phyloP scores from a whole-genome alignment of 2,329 filamentous ascomycete species.

The Aspergillus sp. region DNA sequence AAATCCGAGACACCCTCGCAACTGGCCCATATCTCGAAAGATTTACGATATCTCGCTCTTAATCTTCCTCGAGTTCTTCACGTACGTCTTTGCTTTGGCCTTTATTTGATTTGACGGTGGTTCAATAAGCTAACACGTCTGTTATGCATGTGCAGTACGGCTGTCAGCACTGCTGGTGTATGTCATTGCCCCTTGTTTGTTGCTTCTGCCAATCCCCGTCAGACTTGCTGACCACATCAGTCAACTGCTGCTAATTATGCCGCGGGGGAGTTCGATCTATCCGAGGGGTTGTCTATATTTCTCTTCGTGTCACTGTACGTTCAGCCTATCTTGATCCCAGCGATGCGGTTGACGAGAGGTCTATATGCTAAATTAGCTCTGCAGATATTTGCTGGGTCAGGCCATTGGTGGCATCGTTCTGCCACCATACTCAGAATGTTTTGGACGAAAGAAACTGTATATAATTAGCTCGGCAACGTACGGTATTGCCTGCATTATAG shows the following conservation, averaged over 20 bases:
- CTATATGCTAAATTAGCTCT: background rate
- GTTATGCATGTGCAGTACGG: constrained; percentile 25
- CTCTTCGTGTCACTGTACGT: constrained; percentile 27
- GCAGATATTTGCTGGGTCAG: constrained; percentile 37
- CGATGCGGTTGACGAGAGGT: background rate
- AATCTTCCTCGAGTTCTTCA: constrained; percentile 30
- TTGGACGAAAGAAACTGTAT: constrained; percentile 40
- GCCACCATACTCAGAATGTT: constrained; percentile 39
- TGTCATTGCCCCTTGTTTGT: constrained; percentile 15
- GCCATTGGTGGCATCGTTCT: constrained; percentile 35
- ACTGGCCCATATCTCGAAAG: constrained; percentile 30
- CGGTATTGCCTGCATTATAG: constrained; percentile 36
- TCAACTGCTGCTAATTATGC: constrained; percentile 31
- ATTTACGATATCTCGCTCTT: constrained; percentile 29
- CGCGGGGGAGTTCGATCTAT: constrained; percentile 26
- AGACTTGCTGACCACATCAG: constrained; percentile 17
- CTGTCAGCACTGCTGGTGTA: constrained; percentile 37
- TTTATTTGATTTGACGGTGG: background rate
- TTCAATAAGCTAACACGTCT: constrained; percentile 14
- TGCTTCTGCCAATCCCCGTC: background rate
- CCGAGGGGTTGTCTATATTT: constrained; percentile 29
- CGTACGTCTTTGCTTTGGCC: constrained; percentile 22
- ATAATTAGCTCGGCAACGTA: constrained; percentile 31
- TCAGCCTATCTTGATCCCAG: background rate
- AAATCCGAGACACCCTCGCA: constrained; percentile 33